Conservation (phyloP, 139 green algal genomes). For the Coccomyxa sp. region DNA sequence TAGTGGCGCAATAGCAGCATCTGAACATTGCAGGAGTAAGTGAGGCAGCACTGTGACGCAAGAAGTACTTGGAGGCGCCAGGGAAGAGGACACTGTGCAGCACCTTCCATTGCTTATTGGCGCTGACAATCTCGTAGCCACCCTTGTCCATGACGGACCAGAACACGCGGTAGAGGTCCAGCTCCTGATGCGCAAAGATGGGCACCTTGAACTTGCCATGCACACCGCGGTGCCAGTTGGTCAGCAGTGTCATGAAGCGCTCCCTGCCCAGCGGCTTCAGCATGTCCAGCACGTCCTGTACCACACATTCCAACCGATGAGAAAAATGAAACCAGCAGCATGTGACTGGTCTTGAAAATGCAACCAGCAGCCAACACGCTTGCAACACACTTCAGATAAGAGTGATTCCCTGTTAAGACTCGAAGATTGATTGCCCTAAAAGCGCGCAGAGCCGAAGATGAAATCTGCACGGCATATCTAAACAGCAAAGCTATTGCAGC, state of each 20-base stretch:
- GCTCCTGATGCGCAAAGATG: slow-evolving; percentile 56
- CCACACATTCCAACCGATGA: background rate
- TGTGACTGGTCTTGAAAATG: too few relatives aligned
- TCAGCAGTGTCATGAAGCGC: slow-evolving; percentile 40
- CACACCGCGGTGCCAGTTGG: slow-evolving; percentile 48
- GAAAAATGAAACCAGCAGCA: too few relatives aligned
- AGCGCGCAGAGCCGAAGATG: too few relatives aligned
- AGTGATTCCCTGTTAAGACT: too few relatives aligned
- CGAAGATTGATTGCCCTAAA: too few relatives aligned
- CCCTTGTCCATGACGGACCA: slow-evolving; percentile 64
- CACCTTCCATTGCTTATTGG: slow-evolving; percentile 58
- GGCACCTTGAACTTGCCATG: slow-evolving; percentile 60
- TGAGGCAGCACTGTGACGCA: too few relatives aligned
- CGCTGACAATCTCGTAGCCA: slow-evolving; percentile 65
- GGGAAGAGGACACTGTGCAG: background rate
- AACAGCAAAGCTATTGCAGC: background rate
- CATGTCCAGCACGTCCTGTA: slow-evolving; percentile 33
- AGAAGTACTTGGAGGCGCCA: too few relatives aligned
- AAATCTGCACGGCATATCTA: too few relatives aligned
- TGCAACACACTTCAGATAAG: too few relatives aligned
- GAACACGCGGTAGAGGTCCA: slow-evolving; percentile 69
- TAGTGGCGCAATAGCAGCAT: too few relatives aligned
- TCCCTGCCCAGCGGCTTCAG: slow-evolving; percentile 32
- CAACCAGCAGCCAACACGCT: too few relatives aligned
- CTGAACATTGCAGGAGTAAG: too few relatives aligned